A percentile compares a stretch with the other conserved stretches of the same genome.
Conservation (phyloP, 768 basidiomycete species). For the Boletus barrowsii region DNA sequence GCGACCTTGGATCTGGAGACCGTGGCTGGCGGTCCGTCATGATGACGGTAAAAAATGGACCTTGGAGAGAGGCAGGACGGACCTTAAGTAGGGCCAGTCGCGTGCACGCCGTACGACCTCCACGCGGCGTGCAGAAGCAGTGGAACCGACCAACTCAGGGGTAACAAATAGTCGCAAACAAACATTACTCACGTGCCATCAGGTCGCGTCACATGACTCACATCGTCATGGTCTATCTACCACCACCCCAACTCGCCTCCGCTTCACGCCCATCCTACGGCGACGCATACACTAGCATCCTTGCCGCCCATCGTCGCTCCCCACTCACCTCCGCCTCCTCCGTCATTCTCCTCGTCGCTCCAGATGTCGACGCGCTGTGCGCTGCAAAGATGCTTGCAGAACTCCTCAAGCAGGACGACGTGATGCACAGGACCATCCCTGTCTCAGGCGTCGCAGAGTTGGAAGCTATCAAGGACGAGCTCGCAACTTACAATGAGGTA, state of each 20-base stretch:
- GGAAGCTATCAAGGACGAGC: constrained; percentile 60
- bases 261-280: constrained; percentile 61
- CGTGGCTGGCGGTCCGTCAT: constrained; percentile 59
- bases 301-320: constrained; percentile 68
- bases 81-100: constrained; percentile 30
- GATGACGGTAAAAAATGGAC: constrained; percentile 26
- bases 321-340: constrained; percentile 79
- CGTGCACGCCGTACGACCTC: constrained; percentile 27
- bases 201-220: not conserved
- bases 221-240: constrained; percentile 58
- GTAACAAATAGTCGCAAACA: constrained; percentile 20
- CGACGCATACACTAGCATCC: constrained; percentile 68
- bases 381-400: constrained; percentile 87
- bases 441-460: constrained; percentile 83
- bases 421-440: constrained; percentile 87
- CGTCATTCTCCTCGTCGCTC: constrained; percentile 80
- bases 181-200: constrained; percentile 8
- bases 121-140: constrained; percentile 19
- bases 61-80: constrained; percentile 3
- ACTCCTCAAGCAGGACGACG: constrained; percentile 90
- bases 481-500: constrained; percentile 68
- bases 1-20: constrained; percentile 50
- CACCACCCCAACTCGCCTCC: constrained; percentile 66
- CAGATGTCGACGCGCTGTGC: constrained; percentile 90
- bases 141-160: constrained; percentile 14